Percentiles rank a stretch among this genome's conserved stretches.
These are phyloP conservation scores for Myrmaecium sp. DNA, from an alignment of 2,329 filamentous ascomycete genomes.

Conservation along the genomic window DNA sequence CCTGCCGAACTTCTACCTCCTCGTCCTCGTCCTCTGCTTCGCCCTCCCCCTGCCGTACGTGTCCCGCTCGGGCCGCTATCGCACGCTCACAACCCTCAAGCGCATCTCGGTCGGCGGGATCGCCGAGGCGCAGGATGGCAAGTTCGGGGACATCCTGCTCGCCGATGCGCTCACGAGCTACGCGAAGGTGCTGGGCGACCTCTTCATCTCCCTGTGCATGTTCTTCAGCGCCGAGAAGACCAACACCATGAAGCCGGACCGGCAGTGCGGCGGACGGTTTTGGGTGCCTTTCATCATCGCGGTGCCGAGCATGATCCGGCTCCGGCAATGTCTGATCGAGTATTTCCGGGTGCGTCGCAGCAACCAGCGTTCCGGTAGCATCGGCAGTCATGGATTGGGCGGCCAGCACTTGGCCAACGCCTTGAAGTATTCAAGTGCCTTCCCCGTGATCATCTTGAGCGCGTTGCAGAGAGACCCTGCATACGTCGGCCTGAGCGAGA, in stretches of 20 bases:
- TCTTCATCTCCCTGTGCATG: conserved; percentile 86
- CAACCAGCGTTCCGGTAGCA: conserved; percentile 19
- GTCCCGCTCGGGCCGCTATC: conserved; percentile 53
- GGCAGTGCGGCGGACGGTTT: conserved; percentile 61
- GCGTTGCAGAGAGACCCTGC: conserved; percentile 49
- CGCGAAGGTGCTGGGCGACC: conserved; percentile 75
- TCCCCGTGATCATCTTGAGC: conserved; percentile 74
- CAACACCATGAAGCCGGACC: conserved; percentile 65
- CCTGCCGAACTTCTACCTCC: conserved; percentile 70
- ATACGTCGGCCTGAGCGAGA: conserved; percentile 35
- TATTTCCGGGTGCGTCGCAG: conserved; percentile 54
- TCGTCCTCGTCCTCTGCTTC: conserved; percentile 54
- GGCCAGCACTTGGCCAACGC: conserved; percentile 87
- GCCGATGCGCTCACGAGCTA: conserved; percentile 93
- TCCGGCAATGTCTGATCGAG: conserved; percentile 85
- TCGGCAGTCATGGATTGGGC: conserved; percentile 45
- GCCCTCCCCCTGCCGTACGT: conserved; percentile 53
- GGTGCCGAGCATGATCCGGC: conserved; percentile 66
- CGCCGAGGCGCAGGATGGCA: conserved; percentile 71
- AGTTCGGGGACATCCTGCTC: conserved; percentile 85
- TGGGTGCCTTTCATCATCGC: conserved; percentile 74
- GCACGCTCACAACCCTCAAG: conserved; percentile 58
- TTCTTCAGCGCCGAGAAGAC: conserved; percentile 55
- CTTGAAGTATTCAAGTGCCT: conserved; percentile 82
- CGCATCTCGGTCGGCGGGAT: conserved; percentile 74